Percentiles rank a stretch among this genome's conserved stretches.
phyloP scores from a whole-genome alignment of 495 filamentous ascomycete genomes.

The Neurospora sp. region DNA sequence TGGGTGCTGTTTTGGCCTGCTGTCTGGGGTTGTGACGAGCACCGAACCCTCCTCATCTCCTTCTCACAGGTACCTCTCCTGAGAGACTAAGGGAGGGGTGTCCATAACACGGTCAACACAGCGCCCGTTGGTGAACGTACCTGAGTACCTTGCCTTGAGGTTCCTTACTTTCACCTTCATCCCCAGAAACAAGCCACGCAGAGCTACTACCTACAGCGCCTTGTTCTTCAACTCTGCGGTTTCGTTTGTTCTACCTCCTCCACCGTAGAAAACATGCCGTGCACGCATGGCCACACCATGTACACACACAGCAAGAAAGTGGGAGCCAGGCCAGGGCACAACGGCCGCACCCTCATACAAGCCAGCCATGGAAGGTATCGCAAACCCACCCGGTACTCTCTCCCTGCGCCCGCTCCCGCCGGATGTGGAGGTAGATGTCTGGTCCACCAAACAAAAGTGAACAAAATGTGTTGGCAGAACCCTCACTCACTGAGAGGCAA shows the following conservation, averaged over 20 bases:
- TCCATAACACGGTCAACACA: not conserved
- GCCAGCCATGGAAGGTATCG: slow-evolving; percentile 6
- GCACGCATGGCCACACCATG: slow-evolving; percentile 4
- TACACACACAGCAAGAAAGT: not conserved
- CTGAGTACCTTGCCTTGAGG: not conserved
- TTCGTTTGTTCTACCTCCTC: slow-evolving; percentile 8
- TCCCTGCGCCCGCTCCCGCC: slow-evolving; percentile 4
- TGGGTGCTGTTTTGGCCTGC: not conserved
- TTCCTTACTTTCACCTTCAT: not conserved
- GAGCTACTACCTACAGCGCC: not conserved
- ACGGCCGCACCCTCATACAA: slow-evolving; percentile 2
- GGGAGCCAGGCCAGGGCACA: not conserved
- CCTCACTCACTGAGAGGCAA: not conserved
- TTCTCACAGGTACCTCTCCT: not conserved
- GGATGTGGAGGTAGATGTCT: slow-evolving; percentile 6
- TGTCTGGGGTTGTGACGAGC: not conserved
- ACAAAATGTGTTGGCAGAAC: slow-evolving; percentile 14
- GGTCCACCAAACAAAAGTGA: slow-evolving; percentile 11
- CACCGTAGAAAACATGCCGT: slow-evolving; percentile 3
- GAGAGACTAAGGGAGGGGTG: not conserved
- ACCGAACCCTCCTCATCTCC: not conserved
- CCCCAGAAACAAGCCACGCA: not conserved
- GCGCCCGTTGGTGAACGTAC: not conserved
- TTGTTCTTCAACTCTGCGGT: not conserved
- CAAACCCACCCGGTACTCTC: slow-evolving; percentile 6